Percentiles rank a stretch among this genome's conserved stretches.
These are phyloP conservation scores for Candida smagusa DNA, from an alignment of 1,139 yeast species.

Conservation along the genomic window DNA sequence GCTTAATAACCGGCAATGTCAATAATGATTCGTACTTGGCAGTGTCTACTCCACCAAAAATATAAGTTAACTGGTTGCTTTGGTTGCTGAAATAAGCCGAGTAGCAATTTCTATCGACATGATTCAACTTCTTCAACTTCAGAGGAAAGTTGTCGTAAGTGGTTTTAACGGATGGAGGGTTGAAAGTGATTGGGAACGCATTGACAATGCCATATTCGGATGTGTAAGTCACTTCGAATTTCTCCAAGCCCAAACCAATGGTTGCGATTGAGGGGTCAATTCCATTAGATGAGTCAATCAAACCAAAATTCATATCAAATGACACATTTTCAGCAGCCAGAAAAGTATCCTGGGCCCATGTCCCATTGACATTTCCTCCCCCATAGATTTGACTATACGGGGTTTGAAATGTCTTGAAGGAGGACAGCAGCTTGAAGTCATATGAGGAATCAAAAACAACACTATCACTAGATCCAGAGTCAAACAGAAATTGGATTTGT, in stretches of 20 bases:
- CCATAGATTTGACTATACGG: constrained; percentile 8
- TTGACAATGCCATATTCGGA: constrained; percentile 1
- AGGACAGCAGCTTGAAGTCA: constrained; percentile 9
- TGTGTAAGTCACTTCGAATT: constrained; percentile 9
- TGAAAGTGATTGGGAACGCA: constrained; percentile 7
- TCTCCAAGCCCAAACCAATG: constrained; percentile 17
- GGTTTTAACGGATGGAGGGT: neutral
- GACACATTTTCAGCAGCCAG: neutral
- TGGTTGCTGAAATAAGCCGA: constrained; percentile 16
- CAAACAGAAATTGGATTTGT: constrained; percentile 2
- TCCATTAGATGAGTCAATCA: neutral
- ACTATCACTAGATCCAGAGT: constrained; percentile 6
- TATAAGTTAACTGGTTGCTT: constrained; percentile 15
- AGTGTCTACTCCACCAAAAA: constrained; percentile 30
- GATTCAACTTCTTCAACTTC: constrained; percentile 16
- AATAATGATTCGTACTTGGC: constrained; percentile 22
- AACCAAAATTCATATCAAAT: neutral
- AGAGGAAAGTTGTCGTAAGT: constrained; percentile 16
- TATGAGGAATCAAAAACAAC: neutral
- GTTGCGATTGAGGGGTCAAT: constrained; percentile 11
- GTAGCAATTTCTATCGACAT: constrained; percentile 17
- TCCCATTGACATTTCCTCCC: constrained; percentile 7
- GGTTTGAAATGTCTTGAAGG: constrained; percentile 1
- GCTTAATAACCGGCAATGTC: constrained; percentile 7
- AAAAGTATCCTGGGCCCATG: constrained; percentile 8